Evolutionary conservation across 805 yeast species (phyloP).

Genomic region (Metschnikowia sp.): DNA sequence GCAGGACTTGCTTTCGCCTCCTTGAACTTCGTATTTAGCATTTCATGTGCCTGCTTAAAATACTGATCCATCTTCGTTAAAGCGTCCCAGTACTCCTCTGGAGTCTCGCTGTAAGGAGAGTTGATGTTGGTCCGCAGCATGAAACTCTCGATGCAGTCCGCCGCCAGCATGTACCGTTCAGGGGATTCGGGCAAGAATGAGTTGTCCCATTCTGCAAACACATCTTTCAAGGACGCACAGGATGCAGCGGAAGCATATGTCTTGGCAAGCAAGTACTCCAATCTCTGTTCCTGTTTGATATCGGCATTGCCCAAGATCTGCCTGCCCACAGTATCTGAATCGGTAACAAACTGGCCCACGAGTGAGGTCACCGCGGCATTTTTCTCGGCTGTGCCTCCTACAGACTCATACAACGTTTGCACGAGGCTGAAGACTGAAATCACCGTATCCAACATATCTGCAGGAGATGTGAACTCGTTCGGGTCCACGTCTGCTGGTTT

Average conservation of each 20-base stretch:
- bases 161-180: constrained; percentile 40
- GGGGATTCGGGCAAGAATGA: constrained; percentile 24
- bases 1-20: not conserved
- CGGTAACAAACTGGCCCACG: constrained; percentile 20
- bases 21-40: constrained; percentile 17
- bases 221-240: constrained; percentile 15
- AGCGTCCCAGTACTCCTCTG: constrained; percentile 35
- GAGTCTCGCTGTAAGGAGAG: constrained; percentile 5
- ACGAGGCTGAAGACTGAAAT: constrained; percentile 26
- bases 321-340: constrained; percentile 19
- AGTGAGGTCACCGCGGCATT: constrained; percentile 6
- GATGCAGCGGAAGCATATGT: constrained; percentile 15
- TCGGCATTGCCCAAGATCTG: constrained; percentile 14
- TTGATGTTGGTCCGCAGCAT: constrained; percentile 33
- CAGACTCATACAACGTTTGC: constrained; percentile 29
- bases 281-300: constrained; percentile 24
- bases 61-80: constrained; percentile 35
- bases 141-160: constrained; percentile 43
- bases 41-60: constrained; percentile 39
- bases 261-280: constrained; percentile 32
- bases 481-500: not conserved
- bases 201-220: constrained; percentile 34
- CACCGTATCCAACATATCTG: constrained; percentile 36
- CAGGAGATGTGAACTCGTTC: not conserved
- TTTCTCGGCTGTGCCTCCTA: not conserved